phyloP scores from a whole-genome alignment of 2,329 filamentous ascomycete species.

The Seiridium unicorne region DNA sequence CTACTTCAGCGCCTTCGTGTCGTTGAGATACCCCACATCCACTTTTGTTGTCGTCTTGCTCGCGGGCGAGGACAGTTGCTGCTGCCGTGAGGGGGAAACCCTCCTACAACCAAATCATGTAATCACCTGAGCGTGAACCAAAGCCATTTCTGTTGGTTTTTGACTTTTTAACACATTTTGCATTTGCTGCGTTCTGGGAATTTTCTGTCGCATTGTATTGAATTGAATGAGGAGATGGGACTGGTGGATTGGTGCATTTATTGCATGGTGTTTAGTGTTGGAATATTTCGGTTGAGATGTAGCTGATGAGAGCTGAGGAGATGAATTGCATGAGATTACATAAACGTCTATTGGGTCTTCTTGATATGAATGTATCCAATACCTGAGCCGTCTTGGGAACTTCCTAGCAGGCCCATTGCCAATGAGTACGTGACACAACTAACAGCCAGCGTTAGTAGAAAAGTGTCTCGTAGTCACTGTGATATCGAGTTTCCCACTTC shows the following conservation, averaged over 20 bases:
- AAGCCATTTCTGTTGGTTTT: slow-evolving; percentile 2
- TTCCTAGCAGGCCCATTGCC: too few relatives aligned
- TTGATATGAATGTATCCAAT: too few relatives aligned
- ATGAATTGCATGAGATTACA: slow-evolving; percentile 7
- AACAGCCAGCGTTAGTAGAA: too few relatives aligned
- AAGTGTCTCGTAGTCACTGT: too few relatives aligned
- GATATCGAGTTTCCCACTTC: too few relatives aligned
- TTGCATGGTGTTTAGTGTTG: not conserved
- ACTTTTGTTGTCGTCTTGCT: slow-evolving; percentile 5
- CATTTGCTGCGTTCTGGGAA: not conserved
- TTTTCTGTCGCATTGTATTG: not conserved
- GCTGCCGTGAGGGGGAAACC: not conserved
- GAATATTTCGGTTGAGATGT: not conserved
- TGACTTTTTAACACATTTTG: not conserved
- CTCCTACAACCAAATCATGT: not conserved
- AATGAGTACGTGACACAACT: too few relatives aligned
- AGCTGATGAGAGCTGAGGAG: slow-evolving; percentile 1
- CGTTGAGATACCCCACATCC: slow-evolving; percentile 7
- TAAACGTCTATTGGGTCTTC: not conserved
- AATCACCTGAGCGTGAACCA: not conserved
- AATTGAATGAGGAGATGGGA: not conserved
- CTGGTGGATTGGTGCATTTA: not conserved
- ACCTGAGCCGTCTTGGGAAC: too few relatives aligned
- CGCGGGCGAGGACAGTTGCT: slow-evolving; percentile 5
- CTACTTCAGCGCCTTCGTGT: slow-evolving; percentile 6